Base-by-base conservation (phyloP, 352 stramenopile species). In the Pythium aquatile region DNA sequence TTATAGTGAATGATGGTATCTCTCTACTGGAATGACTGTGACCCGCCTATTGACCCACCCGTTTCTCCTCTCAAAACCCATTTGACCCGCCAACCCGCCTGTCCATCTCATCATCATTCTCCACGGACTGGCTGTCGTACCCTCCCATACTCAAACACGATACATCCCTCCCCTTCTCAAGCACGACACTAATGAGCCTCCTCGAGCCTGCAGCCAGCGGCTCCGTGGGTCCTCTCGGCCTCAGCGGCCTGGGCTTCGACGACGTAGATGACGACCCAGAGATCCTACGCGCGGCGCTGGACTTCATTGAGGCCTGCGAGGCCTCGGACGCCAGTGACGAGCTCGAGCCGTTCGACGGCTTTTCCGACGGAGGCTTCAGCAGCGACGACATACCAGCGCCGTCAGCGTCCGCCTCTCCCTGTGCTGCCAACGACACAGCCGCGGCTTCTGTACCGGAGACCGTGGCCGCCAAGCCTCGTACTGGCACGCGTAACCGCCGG, bases 241-340 rank as follows among this genome's bases (percentile, higher is more conserved):
- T 30, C 26, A 55, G 20, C 24, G 35, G 49, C 49, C 26, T 39
- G 49, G n/a, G 28, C 49, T 17, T 47, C 53, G 55, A 53, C 40
- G 29, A 47, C 17, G 51, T 61, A 5, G 61, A 68, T 24, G 61
- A 68, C 61, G 61, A 68, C 46, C 61, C 61, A 17, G 61, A 61
- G 46, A 48, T 60, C 24, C 54, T 68, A 24, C 61, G 54, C 40
- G 61, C 61, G 11, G 61, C 61, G 46, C 61, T 68, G 40, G 61
- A 54, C 44, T 58, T 68, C 28, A 61, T 68, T 33, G 61, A 68
- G 30, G 40, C 58, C 14, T 65, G 56, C 28, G 56, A 62, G 11
- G 26, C 29, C 13, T 39, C 11, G 20, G 58, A 65, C 48, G 37
- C 35, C 17, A 58, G 58, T n/a, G 44, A 44, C 48, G 49, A 58